These are phyloP conservation scores for Quercus wislizeni DNA, from an alignment of 306 rosid genomes.

Conservation along the genomic window DNA sequence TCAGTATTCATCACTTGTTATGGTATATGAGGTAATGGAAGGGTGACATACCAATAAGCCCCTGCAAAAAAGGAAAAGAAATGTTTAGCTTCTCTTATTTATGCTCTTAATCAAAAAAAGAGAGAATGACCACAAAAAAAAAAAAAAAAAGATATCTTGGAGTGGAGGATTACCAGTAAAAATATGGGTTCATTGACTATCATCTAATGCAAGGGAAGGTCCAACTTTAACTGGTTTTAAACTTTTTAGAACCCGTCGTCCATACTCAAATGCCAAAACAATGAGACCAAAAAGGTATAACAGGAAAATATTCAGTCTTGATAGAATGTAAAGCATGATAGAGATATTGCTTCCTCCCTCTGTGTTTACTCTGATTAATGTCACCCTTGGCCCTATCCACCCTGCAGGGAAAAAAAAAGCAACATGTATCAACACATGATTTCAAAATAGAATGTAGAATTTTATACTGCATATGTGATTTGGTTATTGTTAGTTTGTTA, in stretches of 20 bases:
- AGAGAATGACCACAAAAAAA: background rate
- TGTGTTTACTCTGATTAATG: slow-evolving; percentile 26
- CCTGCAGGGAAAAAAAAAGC: slow-evolving; percentile 41
- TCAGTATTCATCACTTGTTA: slow-evolving; percentile 1
- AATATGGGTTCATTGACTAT: slow-evolving; percentile 13
- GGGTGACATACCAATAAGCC: background rate
- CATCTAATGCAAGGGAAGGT: slow-evolving; percentile 36
- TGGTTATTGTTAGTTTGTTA: background rate
- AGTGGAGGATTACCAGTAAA: slow-evolving; percentile 28
- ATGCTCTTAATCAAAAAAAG: background rate
- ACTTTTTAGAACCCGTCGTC: slow-evolving; percentile 40
- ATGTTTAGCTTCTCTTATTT: background rate
- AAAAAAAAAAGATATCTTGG: background rate
- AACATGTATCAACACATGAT: slow-evolving; percentile 4
- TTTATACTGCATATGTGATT: background rate
- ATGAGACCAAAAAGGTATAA: slow-evolving; percentile 57
- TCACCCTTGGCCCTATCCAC: slow-evolving; percentile 50
- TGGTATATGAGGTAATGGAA: background rate
- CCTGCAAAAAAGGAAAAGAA: slow-evolving; percentile 11
- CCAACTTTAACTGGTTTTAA: slow-evolving; percentile 68
- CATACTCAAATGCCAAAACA: slow-evolving; percentile 42
- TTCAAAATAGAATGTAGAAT: background rate
- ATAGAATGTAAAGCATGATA: slow-evolving; percentile 23
- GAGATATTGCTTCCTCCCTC: slow-evolving; percentile 46
- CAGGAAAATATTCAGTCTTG: slow-evolving; percentile 48